phyloP scores from a whole-genome alignment of 305 asterid species.

The Fraxinus dipetala region DNA sequence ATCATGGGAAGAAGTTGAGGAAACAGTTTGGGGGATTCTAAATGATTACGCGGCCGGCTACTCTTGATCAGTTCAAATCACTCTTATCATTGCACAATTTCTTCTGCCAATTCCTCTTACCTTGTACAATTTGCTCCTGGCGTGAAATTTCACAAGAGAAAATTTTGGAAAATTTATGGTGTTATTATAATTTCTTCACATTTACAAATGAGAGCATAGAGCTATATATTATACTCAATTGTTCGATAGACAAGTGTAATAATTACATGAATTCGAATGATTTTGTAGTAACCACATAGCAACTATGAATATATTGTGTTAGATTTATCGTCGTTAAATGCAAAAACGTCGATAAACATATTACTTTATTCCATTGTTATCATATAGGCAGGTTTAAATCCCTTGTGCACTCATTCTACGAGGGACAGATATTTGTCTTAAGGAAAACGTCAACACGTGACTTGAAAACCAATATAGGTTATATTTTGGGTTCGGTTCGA shows the following conservation, averaged over 20 bases:
- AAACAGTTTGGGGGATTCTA: constrained; percentile 76
- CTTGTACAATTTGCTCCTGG: neutral
- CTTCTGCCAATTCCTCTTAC: neutral
- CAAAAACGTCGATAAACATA: neutral
- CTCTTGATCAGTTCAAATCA: constrained; percentile 19
- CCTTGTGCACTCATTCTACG: neutral
- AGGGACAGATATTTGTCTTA: neutral
- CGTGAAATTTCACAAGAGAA: neutral
- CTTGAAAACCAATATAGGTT: neutral
- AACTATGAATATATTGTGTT: no score
- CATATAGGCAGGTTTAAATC: neutral
- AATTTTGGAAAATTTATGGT: neutral
- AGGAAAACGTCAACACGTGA: neutral
- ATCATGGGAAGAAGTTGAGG: constrained; percentile 93
- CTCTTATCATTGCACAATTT: neutral
- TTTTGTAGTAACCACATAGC: no score
- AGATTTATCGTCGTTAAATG: no score
- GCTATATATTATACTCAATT: neutral
- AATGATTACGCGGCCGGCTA: constrained; percentile 43
- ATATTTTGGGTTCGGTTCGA: neutral
- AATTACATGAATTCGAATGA: no score
- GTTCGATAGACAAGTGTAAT: neutral
- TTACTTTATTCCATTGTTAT: neutral
- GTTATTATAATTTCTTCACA: neutral
- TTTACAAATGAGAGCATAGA: neutral